phyloP scores from a whole-genome alignment of 495 filamentous ascomycete genomes.

The Apodospora peruviana region DNA sequence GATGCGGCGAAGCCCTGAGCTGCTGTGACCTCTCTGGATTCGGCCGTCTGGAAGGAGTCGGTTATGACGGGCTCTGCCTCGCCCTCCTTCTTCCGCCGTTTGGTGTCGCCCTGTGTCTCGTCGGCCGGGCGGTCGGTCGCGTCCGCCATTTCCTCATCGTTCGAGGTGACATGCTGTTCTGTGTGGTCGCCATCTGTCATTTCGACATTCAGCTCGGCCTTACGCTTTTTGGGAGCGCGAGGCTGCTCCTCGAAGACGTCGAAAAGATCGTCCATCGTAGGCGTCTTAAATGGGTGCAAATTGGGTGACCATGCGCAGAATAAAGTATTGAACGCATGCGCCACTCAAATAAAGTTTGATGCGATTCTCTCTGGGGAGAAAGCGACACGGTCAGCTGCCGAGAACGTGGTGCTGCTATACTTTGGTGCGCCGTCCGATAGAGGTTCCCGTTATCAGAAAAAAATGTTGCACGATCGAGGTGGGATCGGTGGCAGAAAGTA shows the following conservation, averaged over 20 bases:
- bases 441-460: constrained; percentile 15
- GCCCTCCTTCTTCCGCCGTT: constrained; percentile 69
- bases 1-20: constrained; percentile 72
- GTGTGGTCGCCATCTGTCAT: constrained; percentile 24
- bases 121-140: constrained; percentile 6
- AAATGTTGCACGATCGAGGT: constrained; percentile 17
- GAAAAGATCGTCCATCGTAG: constrained; percentile 73
- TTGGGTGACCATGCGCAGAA: too few species aligned
- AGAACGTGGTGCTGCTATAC: background rate
- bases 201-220: constrained; percentile 65
- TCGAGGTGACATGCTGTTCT: constrained; percentile 3
- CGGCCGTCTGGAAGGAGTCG: constrained; percentile 93
- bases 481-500: constrained; percentile 14
- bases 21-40: constrained; percentile 80
- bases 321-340: background rate
- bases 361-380: background rate
- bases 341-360: background rate
- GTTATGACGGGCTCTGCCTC: constrained; percentile 79
- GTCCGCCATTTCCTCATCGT: constrained; percentile 12
- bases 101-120: constrained; percentile 44
- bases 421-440: background rate
- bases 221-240: constrained; percentile 58
- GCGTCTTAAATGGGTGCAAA: background rate
- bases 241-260: constrained; percentile 73
- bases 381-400: background rate